Conservation (phyloP, 768 basidiomycete genomes). For the Suillus variegatus region DNA sequence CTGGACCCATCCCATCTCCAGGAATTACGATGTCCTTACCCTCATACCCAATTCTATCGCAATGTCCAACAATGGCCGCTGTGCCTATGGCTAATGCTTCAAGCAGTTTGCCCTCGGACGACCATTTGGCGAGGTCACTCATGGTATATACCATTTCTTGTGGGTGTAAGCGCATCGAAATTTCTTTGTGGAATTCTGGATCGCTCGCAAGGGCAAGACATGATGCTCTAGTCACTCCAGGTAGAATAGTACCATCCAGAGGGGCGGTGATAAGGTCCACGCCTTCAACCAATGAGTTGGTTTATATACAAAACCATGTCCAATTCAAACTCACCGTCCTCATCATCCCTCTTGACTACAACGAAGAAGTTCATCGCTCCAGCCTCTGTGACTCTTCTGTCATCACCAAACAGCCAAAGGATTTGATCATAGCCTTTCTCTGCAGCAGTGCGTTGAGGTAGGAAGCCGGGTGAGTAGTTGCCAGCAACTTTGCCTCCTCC, state of each 20-base stretch:
- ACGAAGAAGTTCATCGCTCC: constrained; percentile 84
- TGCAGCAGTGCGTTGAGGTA: constrained; percentile 66
- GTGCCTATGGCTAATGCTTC: constrained; percentile 89
- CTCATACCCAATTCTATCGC: constrained; percentile 73
- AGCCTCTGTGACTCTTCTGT: constrained; percentile 56
- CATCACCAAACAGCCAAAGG: constrained; percentile 73
- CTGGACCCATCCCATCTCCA: constrained; percentile 47
- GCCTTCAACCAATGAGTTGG: constrained; percentile 36
- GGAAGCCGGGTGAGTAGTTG: constrained; percentile 63
- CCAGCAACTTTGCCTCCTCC: constrained; percentile 62
- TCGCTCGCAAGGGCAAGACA: constrained; percentile 70
- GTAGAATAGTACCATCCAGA: constrained; percentile 88
- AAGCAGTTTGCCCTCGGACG: constrained; percentile 61
- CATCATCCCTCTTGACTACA: constrained; percentile 60
- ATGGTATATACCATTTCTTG: constrained; percentile 66
- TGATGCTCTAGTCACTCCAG: constrained; percentile 89
- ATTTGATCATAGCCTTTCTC: constrained; percentile 75
- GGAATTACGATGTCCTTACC: constrained; percentile 66
- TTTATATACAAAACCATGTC: background rate
- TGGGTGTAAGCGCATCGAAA: constrained; percentile 38
- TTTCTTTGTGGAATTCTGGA: constrained; percentile 44
- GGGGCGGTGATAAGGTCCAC: constrained; percentile 87
- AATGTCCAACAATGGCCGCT: constrained; percentile 73
- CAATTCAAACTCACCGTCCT: constrained; percentile 38
- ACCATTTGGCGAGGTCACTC: constrained; percentile 54